phyloP scores from a whole-genome alignment of 2,329 filamentous ascomycete species.

The Malbranchea cinnamomea region DNA sequence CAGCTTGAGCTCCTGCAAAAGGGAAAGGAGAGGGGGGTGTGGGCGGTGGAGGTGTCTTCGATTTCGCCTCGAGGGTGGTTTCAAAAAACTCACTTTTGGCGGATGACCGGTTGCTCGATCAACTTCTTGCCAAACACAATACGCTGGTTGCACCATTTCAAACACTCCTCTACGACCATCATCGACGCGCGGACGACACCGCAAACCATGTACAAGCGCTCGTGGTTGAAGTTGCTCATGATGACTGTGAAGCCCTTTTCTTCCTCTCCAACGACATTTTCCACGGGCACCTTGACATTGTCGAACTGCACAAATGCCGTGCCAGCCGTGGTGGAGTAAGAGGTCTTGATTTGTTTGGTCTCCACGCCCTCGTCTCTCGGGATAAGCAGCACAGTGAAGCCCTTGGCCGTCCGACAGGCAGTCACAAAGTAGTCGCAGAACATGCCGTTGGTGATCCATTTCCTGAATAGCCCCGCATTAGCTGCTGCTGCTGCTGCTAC shows the following conservation, averaged over 20 bases:
- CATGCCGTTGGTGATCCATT: slow-evolving; percentile 50
- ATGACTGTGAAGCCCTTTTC: slow-evolving; percentile 47
- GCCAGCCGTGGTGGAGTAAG: slow-evolving; percentile 60
- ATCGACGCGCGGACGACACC: slow-evolving; percentile 45
- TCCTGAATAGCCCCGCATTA: slow-evolving; percentile 42
- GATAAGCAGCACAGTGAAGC: slow-evolving; percentile 46
- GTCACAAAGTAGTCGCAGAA: slow-evolving; percentile 48
- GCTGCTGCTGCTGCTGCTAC: too few species aligned
- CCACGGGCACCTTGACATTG: slow-evolving; percentile 53
- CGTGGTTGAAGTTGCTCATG: slow-evolving; percentile 57
- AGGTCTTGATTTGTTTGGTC: slow-evolving; percentile 41
- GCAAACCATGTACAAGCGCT: slow-evolving; percentile 51
- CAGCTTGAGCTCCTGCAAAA: neutral
- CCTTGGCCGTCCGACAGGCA: slow-evolving; percentile 43
- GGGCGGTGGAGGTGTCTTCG: too few species aligned
- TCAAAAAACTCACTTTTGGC: too few species aligned
- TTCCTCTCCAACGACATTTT: slow-evolving; percentile 54
- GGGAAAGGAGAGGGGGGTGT: neutral
- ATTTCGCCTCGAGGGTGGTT: too few species aligned
- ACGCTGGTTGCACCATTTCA: slow-evolving; percentile 49
- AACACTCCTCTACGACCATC: slow-evolving; percentile 43
- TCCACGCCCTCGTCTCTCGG: slow-evolving; percentile 36
- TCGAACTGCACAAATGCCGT: slow-evolving; percentile 54
- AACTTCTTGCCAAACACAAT: slow-evolving; percentile 48
- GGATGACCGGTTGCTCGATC: slow-evolving; percentile 43